Evolutionary conservation across 306 rosid species (phyloP), one percentile per base, ranked within the genome.

Genomic region (Senna tora): DNA sequence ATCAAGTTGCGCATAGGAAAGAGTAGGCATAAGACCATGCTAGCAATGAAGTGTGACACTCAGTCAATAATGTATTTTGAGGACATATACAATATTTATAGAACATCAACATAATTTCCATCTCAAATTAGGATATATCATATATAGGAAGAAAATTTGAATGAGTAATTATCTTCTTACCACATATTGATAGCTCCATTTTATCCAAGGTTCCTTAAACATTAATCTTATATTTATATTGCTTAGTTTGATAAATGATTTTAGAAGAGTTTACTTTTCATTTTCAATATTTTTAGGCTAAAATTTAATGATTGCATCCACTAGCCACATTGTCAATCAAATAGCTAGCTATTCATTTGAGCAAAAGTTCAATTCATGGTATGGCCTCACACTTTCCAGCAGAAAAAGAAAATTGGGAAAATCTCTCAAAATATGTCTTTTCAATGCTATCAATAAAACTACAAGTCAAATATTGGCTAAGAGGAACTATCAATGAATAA

Each of bases 101-200:
- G 46, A 77, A 58, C 25, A 47, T 55, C 66, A 22, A 55, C 10
- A 55, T n/a, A 69, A 55, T 42, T 34, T n/a, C 49, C 51, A 51
- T 75, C 28, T 25, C n/a, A 64, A 72, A 60, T 45, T 42, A 39
- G 22, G 5, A 34, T 59, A 13, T 41, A 52, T 55, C 4, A 34
- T 59, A 13, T 41, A 52, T 55, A 73, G n/a, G 30, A 45, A 55
- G 2, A 50, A 10, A 25, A 46, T 75, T 20, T 14, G 17, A 57
- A 64, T 20, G 52, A 58, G 16, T 32, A 54, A 22, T 65, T 30
- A 22, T 47, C 51, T 47, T 80, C 71, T 56, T 47, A 64, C 80
- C 25, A 64, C 51, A 41, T 54, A 43, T 16, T 34, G 32, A 43
- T 22, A 22, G 62, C 5, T 52, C 9, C 17, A 62, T 51, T 62